Percentiles rank a stretch among this genome's conserved stretches.
Evolutionary conservation across 1,284 basidiomycete genomes (phyloP).

Genomic region (Pisolithus thermaeus): DNA sequence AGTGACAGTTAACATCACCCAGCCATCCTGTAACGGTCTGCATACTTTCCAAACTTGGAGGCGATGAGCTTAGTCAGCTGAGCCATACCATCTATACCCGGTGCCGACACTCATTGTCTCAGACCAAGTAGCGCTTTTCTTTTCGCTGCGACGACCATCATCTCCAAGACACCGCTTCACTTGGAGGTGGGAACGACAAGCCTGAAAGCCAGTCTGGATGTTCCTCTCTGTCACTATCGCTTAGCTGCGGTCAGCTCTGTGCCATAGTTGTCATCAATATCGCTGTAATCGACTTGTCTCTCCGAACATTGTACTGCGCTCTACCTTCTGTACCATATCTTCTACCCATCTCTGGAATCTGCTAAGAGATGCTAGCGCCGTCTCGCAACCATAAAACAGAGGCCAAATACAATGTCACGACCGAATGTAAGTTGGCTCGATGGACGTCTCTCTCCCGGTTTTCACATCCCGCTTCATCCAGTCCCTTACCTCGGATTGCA

Average conservation of each 20-base stretch:
- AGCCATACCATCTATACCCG: neutral
- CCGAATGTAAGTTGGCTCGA: slow-evolving; percentile 54
- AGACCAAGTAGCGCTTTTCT: neutral
- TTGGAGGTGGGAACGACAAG: neutral
- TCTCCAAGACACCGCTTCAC: slow-evolving; percentile 8
- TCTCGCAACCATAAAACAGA: slow-evolving; percentile 36
- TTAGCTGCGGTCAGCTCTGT: neutral
- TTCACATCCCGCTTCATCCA: slow-evolving; percentile 24
- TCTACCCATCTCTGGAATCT: neutral
- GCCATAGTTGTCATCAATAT: neutral
- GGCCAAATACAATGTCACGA: slow-evolving; percentile 72
- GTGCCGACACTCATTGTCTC: slow-evolving; percentile 1
- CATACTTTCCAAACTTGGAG: neutral
- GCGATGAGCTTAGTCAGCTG: neutral
- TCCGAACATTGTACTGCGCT: neutral
- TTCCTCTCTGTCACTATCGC: neutral
- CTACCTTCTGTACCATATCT: neutral
- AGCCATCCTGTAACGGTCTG: too few species aligned
- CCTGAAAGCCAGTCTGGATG: neutral
- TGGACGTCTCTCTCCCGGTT: neutral
- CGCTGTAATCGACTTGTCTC: neutral
- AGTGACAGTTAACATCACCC: too few species aligned
- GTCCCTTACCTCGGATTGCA: slow-evolving; percentile 86
- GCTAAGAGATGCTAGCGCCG: slow-evolving; percentile 14
- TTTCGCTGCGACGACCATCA: slow-evolving; percentile 1